Evolutionary conservation across 2,329 filamentous ascomycete species (phyloP), one percentile per base, ranked within the genome.

Genomic region (Rugonectria rugulosa): DNA sequence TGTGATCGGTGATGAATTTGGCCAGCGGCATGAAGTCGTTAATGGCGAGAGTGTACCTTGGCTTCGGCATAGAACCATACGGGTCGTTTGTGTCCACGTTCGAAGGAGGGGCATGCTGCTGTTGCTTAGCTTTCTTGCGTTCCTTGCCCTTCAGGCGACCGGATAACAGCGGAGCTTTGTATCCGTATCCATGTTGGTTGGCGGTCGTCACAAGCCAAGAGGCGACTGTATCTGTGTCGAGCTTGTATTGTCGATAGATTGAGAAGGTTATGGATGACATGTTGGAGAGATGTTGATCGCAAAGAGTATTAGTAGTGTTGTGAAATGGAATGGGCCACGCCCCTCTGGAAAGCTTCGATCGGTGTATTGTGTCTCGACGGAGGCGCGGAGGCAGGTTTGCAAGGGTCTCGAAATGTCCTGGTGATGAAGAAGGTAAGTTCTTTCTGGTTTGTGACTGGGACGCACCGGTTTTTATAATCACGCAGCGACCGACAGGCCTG

Each of bases 1-100:
- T 34, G 27, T n/a, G n/a, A n/a, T 14, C 19, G 26, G 45, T 26
- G 8, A 49, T 32, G 36, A 41, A 49, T 26, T 49, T 17, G 14
- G 45, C 45, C 11, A 49, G n/a, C 24, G 45, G 45, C 26, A 49
- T 26, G 19, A 49, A 49, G 36, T 49, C 45, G 12, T 14, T 15
- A 26, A 49, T 41, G 26, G 45, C 45, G 4, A 49, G 45, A 17
- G 32, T 36, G 15, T 49, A 27, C 24, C 40, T 48, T 11, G 26
- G 14, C 14, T 47, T 47, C n/a, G n/a, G 19, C 37, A 21, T 9
- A 7, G 9, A 14, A 23, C 23, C 26, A 29, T 7, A 12, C 12
- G 26, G 10, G 5, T 1, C 20, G 9, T 37, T 37, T 17, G 15
- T 20, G 3, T 37, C 31, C n/a, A 7, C 10, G 15, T 10, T 37